Conservation (phyloP, 108 stramenopile genomes). For the Stephanodiscus triporus region DNA sequence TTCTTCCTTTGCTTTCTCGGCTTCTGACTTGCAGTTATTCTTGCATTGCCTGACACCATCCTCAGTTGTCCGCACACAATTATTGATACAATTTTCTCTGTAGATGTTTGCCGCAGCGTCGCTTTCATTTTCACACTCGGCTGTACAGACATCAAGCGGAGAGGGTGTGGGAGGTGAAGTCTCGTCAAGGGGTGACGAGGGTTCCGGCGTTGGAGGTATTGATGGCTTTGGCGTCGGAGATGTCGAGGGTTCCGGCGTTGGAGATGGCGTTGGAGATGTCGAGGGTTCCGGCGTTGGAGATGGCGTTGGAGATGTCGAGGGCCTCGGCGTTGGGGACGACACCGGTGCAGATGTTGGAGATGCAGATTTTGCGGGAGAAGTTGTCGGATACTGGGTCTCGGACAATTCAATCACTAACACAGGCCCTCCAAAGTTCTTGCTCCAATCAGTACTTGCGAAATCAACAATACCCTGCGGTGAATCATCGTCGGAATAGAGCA, state of each 20-base stretch:
- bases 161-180: background rate
- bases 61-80: background rate
- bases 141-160: background rate
- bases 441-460: conserved; percentile 13
- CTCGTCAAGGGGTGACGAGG: background rate
- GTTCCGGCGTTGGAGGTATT: background rate
- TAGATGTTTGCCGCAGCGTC: background rate
- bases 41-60: background rate
- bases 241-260: background rate
- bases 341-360: background rate
- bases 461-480: background rate
- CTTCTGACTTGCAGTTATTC: conserved; percentile 1
- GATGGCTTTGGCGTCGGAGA: background rate
- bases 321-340: background rate
- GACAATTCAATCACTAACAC: conserved; percentile 4
- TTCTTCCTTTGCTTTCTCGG: background rate
- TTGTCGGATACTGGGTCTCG: conserved; percentile 8
- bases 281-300: background rate
- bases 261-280: background rate
- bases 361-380: background rate
- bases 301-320: background rate
- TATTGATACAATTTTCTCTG: background rate
- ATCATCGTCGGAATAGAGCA: conserved; percentile 8
- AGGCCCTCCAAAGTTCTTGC: background rate
- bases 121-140: background rate